Conservation (phyloP, 2,329 filamentous ascomycete genomes). For the Stagonosporopsis cucurbitacearum region DNA sequence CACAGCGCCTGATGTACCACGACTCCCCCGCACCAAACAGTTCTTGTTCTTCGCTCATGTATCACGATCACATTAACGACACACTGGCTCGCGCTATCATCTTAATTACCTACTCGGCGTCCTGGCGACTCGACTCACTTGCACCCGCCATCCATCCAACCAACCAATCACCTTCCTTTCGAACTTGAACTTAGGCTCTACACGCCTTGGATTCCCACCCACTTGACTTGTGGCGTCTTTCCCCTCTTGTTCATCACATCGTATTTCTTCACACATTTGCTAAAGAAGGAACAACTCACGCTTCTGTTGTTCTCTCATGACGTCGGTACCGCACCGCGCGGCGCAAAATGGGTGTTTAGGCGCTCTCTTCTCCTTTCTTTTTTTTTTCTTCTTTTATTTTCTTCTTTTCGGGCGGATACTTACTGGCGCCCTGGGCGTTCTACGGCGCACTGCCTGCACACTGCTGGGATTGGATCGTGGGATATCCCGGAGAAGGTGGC, state of each 20-base stretch:
- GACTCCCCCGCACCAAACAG: slow-evolving; percentile 8
- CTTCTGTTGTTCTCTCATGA: slow-evolving; percentile 36
- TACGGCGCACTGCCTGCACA: slow-evolving; percentile 1
- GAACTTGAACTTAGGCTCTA: slow-evolving; percentile 16
- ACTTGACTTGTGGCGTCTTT: too few relatives aligned
- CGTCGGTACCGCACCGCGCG: slow-evolving; percentile 14
- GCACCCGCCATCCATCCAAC: slow-evolving; percentile 31
- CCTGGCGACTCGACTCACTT: slow-evolving; percentile 48
- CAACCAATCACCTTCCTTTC: slow-evolving; percentile 23
- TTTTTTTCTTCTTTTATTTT: too few relatives aligned
- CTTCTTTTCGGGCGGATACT: slow-evolving; percentile 34
- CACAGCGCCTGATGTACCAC: slow-evolving; percentile 19
- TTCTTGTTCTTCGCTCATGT: slow-evolving; percentile 8
- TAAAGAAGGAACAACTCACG: slow-evolving; percentile 38
- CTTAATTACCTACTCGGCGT: slow-evolving; percentile 44
- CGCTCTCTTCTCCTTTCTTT: too few relatives aligned
- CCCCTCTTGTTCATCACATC: slow-evolving; percentile 30
- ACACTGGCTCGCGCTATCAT: slow-evolving; percentile 17
- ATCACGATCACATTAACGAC: slow-evolving; percentile 17
- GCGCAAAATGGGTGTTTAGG: slow-evolving; percentile 34
- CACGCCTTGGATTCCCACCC: slow-evolving; percentile 15
- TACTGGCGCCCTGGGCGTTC: slow-evolving; percentile 34
- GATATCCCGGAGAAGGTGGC: too few relatives aligned
- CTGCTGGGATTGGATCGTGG: background rate
- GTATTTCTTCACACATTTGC: slow-evolving; percentile 15